Conservation (phyloP, 2,329 filamentous ascomycete species). For the Colletotrichum sublineola region DNA sequence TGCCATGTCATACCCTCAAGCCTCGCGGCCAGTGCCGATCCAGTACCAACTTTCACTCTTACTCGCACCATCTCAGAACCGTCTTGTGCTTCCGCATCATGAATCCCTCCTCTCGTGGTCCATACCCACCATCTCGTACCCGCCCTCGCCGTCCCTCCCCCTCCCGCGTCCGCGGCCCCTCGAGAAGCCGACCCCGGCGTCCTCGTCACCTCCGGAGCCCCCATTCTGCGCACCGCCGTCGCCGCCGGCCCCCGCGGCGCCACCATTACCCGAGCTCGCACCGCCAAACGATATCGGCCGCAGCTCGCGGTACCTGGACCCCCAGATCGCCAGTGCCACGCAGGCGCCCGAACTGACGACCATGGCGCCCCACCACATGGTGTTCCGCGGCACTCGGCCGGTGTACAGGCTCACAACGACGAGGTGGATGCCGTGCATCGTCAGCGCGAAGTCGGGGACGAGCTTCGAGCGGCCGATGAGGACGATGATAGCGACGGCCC, state of each 20-base stretch:
- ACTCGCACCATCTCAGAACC: neutral
- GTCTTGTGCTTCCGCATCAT: constrained; percentile 2
- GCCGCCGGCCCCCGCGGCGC: constrained; percentile 44
- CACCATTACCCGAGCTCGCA: constrained; percentile 49
- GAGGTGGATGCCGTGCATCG: constrained; percentile 87
- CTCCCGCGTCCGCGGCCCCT: constrained; percentile 65
- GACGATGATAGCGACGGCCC: constrained; percentile 85
- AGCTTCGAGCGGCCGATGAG: constrained; percentile 92
- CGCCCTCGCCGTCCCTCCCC: constrained; percentile 67
- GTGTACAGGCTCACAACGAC: constrained; percentile 84
- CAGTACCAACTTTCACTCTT: neutral
- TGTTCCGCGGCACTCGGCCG: constrained; percentile 78
- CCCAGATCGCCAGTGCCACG: constrained; percentile 83
- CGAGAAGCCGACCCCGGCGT: constrained; percentile 65
- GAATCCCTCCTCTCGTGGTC: constrained; percentile 51
- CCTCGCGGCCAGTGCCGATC: constrained; percentile 1
- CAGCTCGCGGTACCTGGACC: constrained; percentile 90
- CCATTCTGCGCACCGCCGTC: constrained; percentile 44
- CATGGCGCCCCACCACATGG: constrained; percentile 87
- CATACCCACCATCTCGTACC: constrained; percentile 76
- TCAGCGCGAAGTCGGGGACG: constrained; percentile 93
- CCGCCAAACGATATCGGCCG: constrained; percentile 89
- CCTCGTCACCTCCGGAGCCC: constrained; percentile 46
- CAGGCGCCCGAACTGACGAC: constrained; percentile 59
- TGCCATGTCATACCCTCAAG: constrained; percentile 43